Percentiles rank a stretch among this genome's conserved stretches.
Evolutionary conservation across 495 filamentous ascomycete genomes (phyloP).

Genomic region (Neurospora cerealis): DNA sequence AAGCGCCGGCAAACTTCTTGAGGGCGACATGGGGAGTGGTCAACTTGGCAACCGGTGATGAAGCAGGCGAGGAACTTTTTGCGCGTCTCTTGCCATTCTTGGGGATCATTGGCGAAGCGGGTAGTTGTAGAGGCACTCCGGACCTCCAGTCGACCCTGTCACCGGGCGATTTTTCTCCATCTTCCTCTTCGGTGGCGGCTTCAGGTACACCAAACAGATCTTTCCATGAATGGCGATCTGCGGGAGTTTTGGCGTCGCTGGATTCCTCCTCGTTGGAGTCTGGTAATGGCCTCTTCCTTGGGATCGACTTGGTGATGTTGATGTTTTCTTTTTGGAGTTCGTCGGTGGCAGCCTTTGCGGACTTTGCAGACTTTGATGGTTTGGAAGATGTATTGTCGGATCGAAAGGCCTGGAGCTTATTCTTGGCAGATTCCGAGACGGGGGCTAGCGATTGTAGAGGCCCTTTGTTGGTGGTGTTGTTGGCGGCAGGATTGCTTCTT

Average conservation of each 20-base stretch:
- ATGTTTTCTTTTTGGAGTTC: constrained; percentile 11
- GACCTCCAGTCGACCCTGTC: constrained; percentile 30
- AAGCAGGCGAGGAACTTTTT: constrained; percentile 70
- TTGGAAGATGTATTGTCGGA: constrained; percentile 9
- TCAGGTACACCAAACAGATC: constrained; percentile 73
- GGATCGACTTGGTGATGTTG: neutral
- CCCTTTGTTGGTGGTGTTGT: constrained; percentile 7
- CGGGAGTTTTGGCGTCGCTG: constrained; percentile 62
- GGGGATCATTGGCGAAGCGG: constrained; percentile 36
- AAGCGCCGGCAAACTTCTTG: constrained; percentile 42
- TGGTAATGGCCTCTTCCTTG: constrained; percentile 1
- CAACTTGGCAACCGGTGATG: constrained; percentile 44
- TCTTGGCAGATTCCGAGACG: constrained; percentile 39
- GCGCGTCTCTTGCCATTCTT: constrained; percentile 58
- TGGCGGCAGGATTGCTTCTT: constrained; percentile 33
- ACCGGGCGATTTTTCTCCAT: constrained; percentile 35
- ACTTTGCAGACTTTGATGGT: neutral
- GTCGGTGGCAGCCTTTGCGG: constrained; percentile 4
- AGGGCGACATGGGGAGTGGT: constrained; percentile 28
- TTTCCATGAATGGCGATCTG: constrained; percentile 60
- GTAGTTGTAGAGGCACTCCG: neutral
- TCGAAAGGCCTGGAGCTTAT: constrained; percentile 41
- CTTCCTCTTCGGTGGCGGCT: constrained; percentile 14
- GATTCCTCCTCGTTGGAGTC: constrained; percentile 6
- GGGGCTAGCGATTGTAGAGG: constrained; percentile 21